Base-by-base conservation (phyloP, 1,284 basidiomycete species). In the Cutaneotrichosporon cutaneum region DNA sequence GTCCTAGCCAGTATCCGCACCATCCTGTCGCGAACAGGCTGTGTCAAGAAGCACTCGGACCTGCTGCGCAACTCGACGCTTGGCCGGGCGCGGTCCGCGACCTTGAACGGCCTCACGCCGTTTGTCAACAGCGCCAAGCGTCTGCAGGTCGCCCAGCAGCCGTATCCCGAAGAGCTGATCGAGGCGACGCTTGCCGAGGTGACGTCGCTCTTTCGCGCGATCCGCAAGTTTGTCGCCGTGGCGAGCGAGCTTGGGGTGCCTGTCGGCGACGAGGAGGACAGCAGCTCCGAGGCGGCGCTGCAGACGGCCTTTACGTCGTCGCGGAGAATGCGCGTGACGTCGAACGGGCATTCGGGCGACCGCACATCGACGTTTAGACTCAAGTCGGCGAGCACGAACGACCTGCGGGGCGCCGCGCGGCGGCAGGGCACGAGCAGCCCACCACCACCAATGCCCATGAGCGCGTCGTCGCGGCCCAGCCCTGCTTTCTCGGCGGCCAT, bases 21-120 rank as follows among this genome's bases (percentile, higher is more conserved):
- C 26, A 88, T 95, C 18, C 84, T 99, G 45, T 86, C 88, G 27
- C 86, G 89, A 11, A 89, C 92, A 14, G 90, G 90, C 64, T 96
- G 93, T 66, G 83, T 97, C 27, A 87, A 87, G 36, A 89, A 92
- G 61, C 91, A 95, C 64, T 89, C 92, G 0, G 82, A 84, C 0
- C 80, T 90, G 14, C 83, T 98, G 11, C 55, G 55, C 7, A 56
- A 56, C 45, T 39, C 42, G 44, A 26, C 44, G 16, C 11, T 56
- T 2, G 21, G 21, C 42, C 16, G 30, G n/a, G 44, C 26, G 44
- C 44, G 55, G 16, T 45, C 42, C 3, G 27, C 36, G 16, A 39
- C 44, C 8, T 39, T 56, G 18, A 32, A 45, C 45, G 55, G 44
- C 21, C 44, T 56, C 30, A 56, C 42, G 9, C 26, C 27, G 11